These are phyloP conservation scores for Bipolaris gigantea DNA, from an alignment of 2,329 filamentous ascomycete species.

Conservation along the genomic window DNA sequence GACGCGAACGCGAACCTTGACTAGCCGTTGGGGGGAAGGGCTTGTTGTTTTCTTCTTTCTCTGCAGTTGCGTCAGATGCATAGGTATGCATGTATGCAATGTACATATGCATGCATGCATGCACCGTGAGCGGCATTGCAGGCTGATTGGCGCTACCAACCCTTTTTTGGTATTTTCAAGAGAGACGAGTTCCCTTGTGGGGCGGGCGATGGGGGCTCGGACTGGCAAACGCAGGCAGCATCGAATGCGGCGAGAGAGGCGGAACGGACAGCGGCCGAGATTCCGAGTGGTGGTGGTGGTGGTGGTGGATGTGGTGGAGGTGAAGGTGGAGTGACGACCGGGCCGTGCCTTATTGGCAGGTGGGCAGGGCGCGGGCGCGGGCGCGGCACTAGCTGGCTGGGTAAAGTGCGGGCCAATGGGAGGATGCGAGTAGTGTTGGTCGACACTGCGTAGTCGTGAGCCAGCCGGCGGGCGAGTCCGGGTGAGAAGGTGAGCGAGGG, in stretches of 20 bases:
- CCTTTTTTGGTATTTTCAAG: not conserved
- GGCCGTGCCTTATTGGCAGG: conserved; percentile 10
- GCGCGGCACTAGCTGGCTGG: conserved; percentile 2
- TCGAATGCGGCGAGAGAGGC: conserved; percentile 1
- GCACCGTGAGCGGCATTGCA: no score
- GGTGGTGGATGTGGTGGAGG: not conserved
- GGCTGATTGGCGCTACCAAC: no score
- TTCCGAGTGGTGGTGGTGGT: not conserved
- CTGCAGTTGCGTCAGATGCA: no score
- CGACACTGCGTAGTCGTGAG: no score
- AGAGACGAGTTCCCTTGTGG: no score
- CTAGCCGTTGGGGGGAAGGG: not conserved
- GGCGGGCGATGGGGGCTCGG: no score
- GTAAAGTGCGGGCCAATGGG: conserved; percentile 16
- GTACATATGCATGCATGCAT: no score
- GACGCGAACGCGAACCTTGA: no score
- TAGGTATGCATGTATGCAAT: no score
- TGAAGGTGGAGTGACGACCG: conserved; percentile 2
- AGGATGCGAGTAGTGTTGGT: no score
- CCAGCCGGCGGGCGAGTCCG: not conserved
- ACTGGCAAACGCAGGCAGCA: not conserved
- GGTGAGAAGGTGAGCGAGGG: not conserved
- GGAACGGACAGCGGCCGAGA: not conserved
- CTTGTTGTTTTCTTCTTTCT: no score
- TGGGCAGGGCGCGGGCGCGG: conserved; percentile 11